phyloP scores from a whole-genome alignment of 1,139 yeast genomes.

The Diutina catenulata region DNA sequence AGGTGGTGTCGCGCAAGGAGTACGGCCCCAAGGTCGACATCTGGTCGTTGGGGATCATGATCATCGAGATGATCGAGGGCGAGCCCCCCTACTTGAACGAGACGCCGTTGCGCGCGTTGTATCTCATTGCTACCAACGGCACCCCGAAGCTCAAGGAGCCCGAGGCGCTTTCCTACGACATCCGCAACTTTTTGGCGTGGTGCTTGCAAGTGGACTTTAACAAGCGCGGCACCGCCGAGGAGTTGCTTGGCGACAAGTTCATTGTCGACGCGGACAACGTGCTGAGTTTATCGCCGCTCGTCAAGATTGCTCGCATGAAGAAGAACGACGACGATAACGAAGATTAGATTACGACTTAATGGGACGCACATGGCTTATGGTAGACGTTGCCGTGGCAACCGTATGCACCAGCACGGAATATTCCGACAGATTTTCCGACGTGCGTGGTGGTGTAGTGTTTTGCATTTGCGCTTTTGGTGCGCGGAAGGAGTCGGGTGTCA shows the following conservation, averaged over 20 bases:
- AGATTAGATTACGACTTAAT: no score
- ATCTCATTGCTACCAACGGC: conserved; percentile 90
- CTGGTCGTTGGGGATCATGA: conserved; percentile 97
- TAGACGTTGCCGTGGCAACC: no score
- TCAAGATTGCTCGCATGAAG: conserved; percentile 76
- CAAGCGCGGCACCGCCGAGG: conserved; percentile 70
- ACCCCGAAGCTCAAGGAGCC: conserved; percentile 90
- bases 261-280: conserved; percentile 65
- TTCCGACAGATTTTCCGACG: no score
- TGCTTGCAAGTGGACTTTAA: conserved; percentile 80
- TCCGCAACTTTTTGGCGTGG: conserved; percentile 63
- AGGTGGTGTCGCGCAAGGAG: conserved; percentile 85
- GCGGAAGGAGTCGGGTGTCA: no score
- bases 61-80: conserved; percentile 97
- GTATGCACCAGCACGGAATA: no score
- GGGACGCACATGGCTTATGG: no score
- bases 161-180: conserved; percentile 55
- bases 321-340: conserved; percentile 34
- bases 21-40: conserved; percentile 97
- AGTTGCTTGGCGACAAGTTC: conserved; percentile 62
- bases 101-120: conserved; percentile 84
- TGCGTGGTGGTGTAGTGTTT: no score
- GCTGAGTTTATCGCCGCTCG: conserved; percentile 73
- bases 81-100: conserved; percentile 97
- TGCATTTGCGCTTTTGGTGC: no score